Base-by-base conservation (phyloP, 2,329 filamentous ascomycete genomes). In the Cytospora chrysosperma region DNA sequence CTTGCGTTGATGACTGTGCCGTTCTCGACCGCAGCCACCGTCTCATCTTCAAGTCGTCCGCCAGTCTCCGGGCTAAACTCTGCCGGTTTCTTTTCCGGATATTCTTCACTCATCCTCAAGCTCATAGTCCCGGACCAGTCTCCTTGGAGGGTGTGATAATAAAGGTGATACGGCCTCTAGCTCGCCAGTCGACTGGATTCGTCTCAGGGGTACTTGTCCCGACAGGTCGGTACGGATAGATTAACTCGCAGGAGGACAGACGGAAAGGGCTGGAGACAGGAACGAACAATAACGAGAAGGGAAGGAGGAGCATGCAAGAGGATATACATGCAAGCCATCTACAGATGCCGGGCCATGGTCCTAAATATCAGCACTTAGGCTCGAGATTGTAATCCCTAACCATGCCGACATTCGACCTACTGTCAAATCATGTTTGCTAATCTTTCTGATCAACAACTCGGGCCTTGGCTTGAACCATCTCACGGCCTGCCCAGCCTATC, bases 1-100 rank as follows among this genome's bases (percentile, higher is more conserved):
- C 86, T 86, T 1, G 85, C 85, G 69, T 89, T 89, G 70, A 89
- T 72, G n/a, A 79, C 70, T 34, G 79, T 73, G 13, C 80, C 79
- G 50, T 72, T 68, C 49, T 75, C 70, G 27, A 76, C 68, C 10
- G 71, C 73, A 32, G 69, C 72, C 17, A 77, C 67, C 0, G 71
- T 75, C 57, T 78, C 74, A 50, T 75, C 67, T 51, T 74, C 72
- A 6, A 62, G 61, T 62, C 67, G 69, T 49, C 66, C 69, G 24
- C 58, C 65, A 1, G 32, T 49, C 24, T 66, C 65, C 19, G 65
- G 62, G 26, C 55, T 65, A 34, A 32, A 49, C 40, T 56, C 34
- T 12, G 68, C 66, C n/a, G 59, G 28, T 13, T 51, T 50, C 53
- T 40, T 24, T 32, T 64, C 64, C 49, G 65, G 61, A 32, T 43